Evolutionary conservation across 176 grass and related monocot genomes (phyloP).

Genomic region (Urochloa ruziziensis): DNA sequence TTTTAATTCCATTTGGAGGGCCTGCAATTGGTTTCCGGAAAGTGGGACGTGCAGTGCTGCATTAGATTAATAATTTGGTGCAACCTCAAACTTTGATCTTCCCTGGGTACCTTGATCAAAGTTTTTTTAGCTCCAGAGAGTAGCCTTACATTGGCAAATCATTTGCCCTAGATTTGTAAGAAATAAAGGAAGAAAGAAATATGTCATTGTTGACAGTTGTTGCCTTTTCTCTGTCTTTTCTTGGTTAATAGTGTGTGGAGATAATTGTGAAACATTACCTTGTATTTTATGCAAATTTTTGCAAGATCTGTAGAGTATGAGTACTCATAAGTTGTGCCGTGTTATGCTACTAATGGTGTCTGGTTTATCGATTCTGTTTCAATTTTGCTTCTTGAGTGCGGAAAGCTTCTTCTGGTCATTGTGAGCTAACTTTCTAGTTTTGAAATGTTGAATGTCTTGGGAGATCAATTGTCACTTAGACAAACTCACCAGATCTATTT

Average conservation of each 20-base stretch:
- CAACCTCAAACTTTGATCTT: conserved; percentile 35
- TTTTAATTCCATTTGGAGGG: conserved; percentile 45
- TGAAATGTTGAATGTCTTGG: not conserved
- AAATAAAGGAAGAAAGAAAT: conserved; percentile 49
- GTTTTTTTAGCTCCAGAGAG: conserved; percentile 41
- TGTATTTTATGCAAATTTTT: conserved; percentile 23
- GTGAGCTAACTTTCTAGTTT: conserved; percentile 15
- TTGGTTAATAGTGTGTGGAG: not conserved
- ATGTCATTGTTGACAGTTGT: conserved; percentile 21
- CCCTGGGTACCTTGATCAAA: conserved; percentile 38
- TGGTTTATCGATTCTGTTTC: not conserved
- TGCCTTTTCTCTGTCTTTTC: not conserved
- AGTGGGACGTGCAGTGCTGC: conserved; percentile 40
- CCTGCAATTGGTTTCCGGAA: conserved; percentile 40
- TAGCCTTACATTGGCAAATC: conserved; percentile 42
- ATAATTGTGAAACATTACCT: conserved; percentile 3
- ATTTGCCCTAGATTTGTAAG: conserved; percentile 45
- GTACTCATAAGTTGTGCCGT: not conserved
- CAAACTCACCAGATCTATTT: not conserved
- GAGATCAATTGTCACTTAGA: not conserved
- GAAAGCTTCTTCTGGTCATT: not conserved
- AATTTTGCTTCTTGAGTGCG: not conserved
- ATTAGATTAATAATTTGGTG: conserved; percentile 54
- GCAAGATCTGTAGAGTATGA: conserved; percentile 3
- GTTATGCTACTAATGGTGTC: not conserved